Base-by-base conservation (phyloP, 768 basidiomycete species). In the Gymnopilus dilepis region DNA sequence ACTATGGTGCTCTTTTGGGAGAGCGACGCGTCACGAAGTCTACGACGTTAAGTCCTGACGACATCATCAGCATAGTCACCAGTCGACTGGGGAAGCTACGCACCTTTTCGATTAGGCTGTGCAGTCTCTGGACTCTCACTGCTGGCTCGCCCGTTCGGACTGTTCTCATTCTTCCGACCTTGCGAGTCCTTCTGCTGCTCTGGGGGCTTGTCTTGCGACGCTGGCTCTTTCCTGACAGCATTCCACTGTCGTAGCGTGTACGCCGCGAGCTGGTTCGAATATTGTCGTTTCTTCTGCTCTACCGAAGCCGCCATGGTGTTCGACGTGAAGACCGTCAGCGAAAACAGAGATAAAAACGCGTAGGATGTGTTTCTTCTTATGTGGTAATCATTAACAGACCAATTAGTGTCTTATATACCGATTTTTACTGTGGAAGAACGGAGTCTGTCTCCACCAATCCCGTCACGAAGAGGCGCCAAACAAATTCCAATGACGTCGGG, bases 181-280 rank as follows among this genome's bases (percentile, higher is more conserved):
- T 42, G 26, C 3, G 47, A 21, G 22, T 58, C 51, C 24, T 47
- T 43, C 19, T 48, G 26, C 51, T 24, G 41, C 34, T 53, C 33
- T 30, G 51, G 11, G 24, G 37, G 40, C 31, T 37, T 63, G 13
- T n/a, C 26, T n/a, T 55, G 59, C 3, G 61, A 19, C 15, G 19
- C 17, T 28, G 54, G 37, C n/a, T 63, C 54, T n/a, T 66, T 64
- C 3, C 66, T 67, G 13, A 73, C 74, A 28, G 74, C 66, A 56
- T 77, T 73, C 73, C 76, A 79, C 60, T 82, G 82, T 55, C 74
- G 75, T 8, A 75, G 69, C 1, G 82, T 83, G 64, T 82, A 70
- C 3, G 70, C 79, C 6, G 76, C 77, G 9, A 83, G 69, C 56
- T 80, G 74, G 24, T 71, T 72, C 2, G 80, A 76, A 57, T 83